Evolutionary conservation across 495 filamentous ascomycete species (phyloP).

Genomic region (Tuber borchii): DNA sequence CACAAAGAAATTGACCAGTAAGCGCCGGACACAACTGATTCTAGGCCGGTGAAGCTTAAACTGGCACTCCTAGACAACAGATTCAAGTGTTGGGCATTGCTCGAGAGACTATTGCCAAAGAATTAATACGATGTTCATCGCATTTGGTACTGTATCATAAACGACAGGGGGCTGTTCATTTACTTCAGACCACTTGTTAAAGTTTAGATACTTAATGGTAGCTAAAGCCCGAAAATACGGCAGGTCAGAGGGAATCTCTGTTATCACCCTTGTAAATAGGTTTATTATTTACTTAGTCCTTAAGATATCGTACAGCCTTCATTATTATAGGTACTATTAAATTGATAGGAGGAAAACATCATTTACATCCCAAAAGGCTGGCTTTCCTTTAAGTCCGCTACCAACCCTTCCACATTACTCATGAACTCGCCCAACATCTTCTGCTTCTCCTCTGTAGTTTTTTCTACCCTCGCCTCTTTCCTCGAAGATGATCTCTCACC

Average conservation of each 20-base stretch:
- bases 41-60: too few species aligned
- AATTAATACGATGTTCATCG: background rate
- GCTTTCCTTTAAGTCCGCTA: slow-evolving; percentile 81
- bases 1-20: too few species aligned
- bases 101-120: background rate
- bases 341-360: background rate
- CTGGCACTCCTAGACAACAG: too few species aligned
- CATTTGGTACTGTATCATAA: background rate
- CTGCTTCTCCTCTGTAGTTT: slow-evolving; percentile 82
- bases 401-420: slow-evolving; percentile 82
- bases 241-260: background rate
- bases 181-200: background rate
- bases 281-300: background rate
- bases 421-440: slow-evolving; percentile 70
- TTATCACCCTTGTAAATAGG: background rate
- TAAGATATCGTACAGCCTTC: background rate
- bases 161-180: background rate
- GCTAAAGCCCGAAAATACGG: background rate
- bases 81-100: too few species aligned
- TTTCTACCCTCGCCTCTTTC: slow-evolving; percentile 44
- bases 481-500: slow-evolving; percentile 44
- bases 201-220: background rate
- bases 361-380: slow-evolving; percentile 55
- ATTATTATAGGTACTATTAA: background rate
- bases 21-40: too few species aligned